A percentile compares a stretch with the other conserved stretches of the same genome.
These are phyloP conservation scores for Endoconidiophora polonica DNA, from an alignment of 2,329 filamentous ascomycete genomes.

Conservation along the genomic window DNA sequence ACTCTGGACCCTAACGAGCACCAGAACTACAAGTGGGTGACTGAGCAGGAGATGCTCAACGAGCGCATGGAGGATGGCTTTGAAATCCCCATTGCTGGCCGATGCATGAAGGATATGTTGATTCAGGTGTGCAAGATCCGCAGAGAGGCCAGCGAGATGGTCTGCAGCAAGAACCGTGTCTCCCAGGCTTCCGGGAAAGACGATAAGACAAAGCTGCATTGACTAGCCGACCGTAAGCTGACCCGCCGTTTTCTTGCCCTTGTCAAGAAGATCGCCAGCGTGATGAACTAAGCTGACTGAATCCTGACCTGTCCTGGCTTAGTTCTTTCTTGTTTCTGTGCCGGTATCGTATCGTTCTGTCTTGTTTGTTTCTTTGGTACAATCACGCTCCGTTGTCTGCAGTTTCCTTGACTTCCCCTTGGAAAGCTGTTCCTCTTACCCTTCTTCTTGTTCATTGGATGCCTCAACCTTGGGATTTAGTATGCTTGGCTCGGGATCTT, in stretches of 20 bases:
- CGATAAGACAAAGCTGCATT: neutral
- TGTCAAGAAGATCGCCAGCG: neutral
- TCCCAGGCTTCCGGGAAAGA: neutral
- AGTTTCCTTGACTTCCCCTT: no score
- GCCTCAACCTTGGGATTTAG: no score
- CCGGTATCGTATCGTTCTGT: neutral
- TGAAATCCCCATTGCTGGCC: conserved; percentile 19
- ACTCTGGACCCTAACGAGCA: conserved; percentile 26
- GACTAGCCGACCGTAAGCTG: neutral
- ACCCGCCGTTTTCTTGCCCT: neutral
- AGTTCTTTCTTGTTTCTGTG: neutral
- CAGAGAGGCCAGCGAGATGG: conserved; percentile 8
- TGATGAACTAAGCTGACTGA: neutral
- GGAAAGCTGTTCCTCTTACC: no score
- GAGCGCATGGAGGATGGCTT: conserved; percentile 18
- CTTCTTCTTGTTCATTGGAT: no score
- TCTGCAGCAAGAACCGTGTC: neutral
- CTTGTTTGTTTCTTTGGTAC: neutral
- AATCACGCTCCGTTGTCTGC: no score
- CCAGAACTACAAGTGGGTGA: conserved; percentile 24
- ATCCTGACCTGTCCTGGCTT: neutral
- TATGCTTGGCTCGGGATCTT: no score
- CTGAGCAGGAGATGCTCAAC: conserved; percentile 22
- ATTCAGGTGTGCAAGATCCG: conserved; percentile 10
- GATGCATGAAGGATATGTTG: conserved; percentile 13